Evolutionary conservation across 2,329 filamentous ascomycete genomes (phyloP), one percentile per base, ranked within the genome.

Genomic region (Lasiodiplodia citricola): DNA sequence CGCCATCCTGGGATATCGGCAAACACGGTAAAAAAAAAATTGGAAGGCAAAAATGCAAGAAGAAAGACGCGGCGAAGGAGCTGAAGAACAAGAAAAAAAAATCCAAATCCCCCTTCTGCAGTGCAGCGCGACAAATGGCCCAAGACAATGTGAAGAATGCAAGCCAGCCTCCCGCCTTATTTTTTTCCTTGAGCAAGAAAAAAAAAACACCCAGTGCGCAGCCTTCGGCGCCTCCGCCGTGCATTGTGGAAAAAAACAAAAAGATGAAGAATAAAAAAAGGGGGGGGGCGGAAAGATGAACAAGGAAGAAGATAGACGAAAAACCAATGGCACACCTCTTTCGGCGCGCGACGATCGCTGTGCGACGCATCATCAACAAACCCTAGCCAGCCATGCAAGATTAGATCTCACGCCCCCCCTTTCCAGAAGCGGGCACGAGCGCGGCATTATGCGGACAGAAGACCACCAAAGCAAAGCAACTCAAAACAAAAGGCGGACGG

Each of bases 371-470:
- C 58, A 51, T 64, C 60, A 64, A 64, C 37, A 56, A 56, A 66
- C 63, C 44, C 50, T 41, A 55, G 63, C 63, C 35, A 37, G 35
- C 35, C 21, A 66, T 66, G 63, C 63, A 66, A 66, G 63, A 66
- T 66, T 66, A 66, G 63, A 66, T 66, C 63, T 66, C 63, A 52
- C 51, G 51, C 63, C 50, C 37, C 62, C 31, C 37, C 16, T 35
- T 65, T 51, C 51, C 52, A 50, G 54, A 21, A 23, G 60, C n/a
- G n/a, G 63, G 41, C 63, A 66, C 63, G 63, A 55, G 63, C 63
- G 63, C 63, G 63, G 63, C 63, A 66, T 66, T 66, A 66, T 64
- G 44, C 60, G 44, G 58, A 63, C 58, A 63, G 60, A 64, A 64
- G 38, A 64, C 60, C 60, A 64, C 44, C 44, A 64, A 35, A 64